Base-by-base conservation (phyloP, 2,329 filamentous ascomycete species). In the Colletotrichum sp. region DNA sequence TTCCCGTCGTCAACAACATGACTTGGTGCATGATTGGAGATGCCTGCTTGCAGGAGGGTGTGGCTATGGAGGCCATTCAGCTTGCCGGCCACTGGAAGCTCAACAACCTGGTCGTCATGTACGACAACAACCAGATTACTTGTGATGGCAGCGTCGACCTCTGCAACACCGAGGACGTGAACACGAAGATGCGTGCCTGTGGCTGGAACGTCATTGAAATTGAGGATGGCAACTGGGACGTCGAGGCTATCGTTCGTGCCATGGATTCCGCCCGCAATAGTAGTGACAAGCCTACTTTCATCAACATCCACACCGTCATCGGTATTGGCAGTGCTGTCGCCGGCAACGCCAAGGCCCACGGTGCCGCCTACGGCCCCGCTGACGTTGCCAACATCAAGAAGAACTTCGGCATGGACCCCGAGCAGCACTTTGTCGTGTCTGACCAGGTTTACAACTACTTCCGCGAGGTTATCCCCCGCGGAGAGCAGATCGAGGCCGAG, bases 111-210 rank as follows among this genome's bases (percentile, higher is more conserved):
- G 86, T 86, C 5, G 80, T 91, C 31, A 87, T 91, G 61, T 91
- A 91, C 76, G 90, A 91, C 76, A 91, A 92, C 80, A 91, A 91
- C 78, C 87, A 90, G 76, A 83, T 91, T 62, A 91, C 89, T 7
- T 91, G 89, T 76, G 90, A 91, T 71, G 90, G 90, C 2, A 86
- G 84, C 3, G 85, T 90, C 4, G 88, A 90, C 78, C 81, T 87
- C 27, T 73, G 71, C 68, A 90, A 89, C 74, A 88, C 85, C 0
- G 89, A 91, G 76, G 88, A 91, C 59, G 82, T 90, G 76, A 90
- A 91, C 70, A 80, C 83, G 8, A 91, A 91, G 80, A 90, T 91
- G 89, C 81, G 84, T 7, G 89, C 89, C 8, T 87, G 84, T 38
- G 88, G 88, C 5, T 91, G 88, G 88, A 77, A 90, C 24, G 88